Evolutionary conservation across 306 rosid genomes (phyloP), one percentile per base, ranked within the genome.

Genomic region (Sphenostylis stenocarpa): DNA sequence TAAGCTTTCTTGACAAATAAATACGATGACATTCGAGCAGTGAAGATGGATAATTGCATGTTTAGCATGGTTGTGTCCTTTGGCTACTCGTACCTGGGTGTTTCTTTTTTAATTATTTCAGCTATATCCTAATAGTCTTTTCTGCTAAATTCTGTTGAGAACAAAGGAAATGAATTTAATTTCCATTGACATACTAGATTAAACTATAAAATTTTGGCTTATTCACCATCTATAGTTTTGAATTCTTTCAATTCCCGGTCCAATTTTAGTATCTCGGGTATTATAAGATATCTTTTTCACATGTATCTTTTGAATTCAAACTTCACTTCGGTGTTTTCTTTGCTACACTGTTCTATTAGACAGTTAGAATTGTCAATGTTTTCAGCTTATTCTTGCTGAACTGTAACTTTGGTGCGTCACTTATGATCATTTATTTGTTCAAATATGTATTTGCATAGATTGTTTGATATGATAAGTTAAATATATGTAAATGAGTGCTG

Each of bases 271-370:
- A 55, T 53, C 55, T 56, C 62, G 19, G 24, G 36, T 47, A 20
- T 72, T 43, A 55, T 14, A 5, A 14, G 23, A 8, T 62, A 63
- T 49, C 51, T 3, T 14, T 45, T 20, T 56, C 45, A 1, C 7
- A 58, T 78, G n/a, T 47, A 73, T 62, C 61, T 62, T 58, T 43
- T 36, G 44, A 31, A 68, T 72, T 69, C 62, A n/a, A 51, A 57
- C 60, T 55, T 55, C n/a, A 10, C 12, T 44, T 36, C 11, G 1
- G 10, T 7, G 41, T 36, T 36, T 38, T 38, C 43, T 38, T 9
- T 8, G 43, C 43, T 38, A 38, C 43, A 38, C 43, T 38, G 9
- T 8, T 38, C n/a, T n/a, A n/a, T 53, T 67, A 26, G 71, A 69
- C 26, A n/a, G 16, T 26, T 75, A 29, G 66, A 58, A 15, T 7